A percentile compares a stretch with the other conserved stretches of the same genome.
These are phyloP conservation scores for Mycena indigotica DNA, from an alignment of 768 basidiomycete genomes.

Conservation along the genomic window DNA sequence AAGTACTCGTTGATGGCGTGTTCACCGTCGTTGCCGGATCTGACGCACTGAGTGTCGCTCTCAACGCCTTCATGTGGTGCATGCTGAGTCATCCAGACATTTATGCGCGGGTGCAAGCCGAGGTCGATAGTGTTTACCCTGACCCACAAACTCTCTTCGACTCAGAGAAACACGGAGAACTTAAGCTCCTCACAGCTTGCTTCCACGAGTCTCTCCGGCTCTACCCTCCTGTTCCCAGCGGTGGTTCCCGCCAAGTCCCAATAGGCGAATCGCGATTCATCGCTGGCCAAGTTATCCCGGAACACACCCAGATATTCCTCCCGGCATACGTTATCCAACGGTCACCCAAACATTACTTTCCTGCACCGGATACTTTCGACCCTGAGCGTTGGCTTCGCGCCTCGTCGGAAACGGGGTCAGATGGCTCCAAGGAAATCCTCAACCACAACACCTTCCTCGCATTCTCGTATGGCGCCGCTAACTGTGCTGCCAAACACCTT, in stretches of 20 bases:
- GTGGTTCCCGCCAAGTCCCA: background rate
- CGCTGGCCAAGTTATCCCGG: background rate
- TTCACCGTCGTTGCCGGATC: background rate
- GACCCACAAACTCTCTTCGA: background rate
- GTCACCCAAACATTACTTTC: background rate
- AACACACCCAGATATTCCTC: background rate
- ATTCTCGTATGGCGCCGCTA: background rate
- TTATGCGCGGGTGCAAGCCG: background rate
- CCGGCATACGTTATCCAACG: slow-evolving; percentile 1
- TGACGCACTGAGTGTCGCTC: background rate
- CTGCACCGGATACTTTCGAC: background rate
- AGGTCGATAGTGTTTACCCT: background rate
- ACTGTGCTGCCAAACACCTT: too few species aligned
- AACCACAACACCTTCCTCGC: background rate
- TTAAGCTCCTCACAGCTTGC: background rate
- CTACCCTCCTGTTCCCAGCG: background rate
- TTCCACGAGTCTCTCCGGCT: background rate
- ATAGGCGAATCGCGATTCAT: background rate
- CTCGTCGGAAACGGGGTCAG: background rate
- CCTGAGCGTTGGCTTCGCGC: slow-evolving; percentile 6
- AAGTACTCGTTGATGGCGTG: background rate
- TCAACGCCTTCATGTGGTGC: background rate
- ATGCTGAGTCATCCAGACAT: background rate
- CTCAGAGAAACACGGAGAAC: background rate
- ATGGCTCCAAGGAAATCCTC: background rate